Percentiles rank a stretch among this genome's conserved stretches.
Evolutionary conservation across 2,329 filamentous ascomycete species (phyloP).

Genomic region (Acephala macrosclerotiorum): DNA sequence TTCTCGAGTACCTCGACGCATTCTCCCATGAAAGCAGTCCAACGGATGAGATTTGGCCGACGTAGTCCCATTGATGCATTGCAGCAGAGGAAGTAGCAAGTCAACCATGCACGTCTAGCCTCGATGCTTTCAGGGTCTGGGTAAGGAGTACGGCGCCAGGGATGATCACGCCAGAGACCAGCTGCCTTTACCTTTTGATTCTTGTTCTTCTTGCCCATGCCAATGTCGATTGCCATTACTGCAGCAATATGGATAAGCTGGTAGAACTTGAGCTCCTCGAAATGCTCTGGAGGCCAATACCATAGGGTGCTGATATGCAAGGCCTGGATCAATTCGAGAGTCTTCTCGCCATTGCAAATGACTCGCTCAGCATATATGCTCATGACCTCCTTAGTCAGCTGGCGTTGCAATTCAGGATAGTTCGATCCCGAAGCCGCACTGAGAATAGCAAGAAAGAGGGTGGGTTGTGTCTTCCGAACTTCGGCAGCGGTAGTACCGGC

Average conservation of each 20-base stretch:
- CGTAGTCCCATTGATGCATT: conserved; percentile 53
- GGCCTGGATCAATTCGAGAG: conserved; percentile 58
- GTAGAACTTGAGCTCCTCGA: conserved; percentile 56
- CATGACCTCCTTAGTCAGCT: conserved; percentile 56
- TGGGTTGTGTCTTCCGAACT: conserved; percentile 65
- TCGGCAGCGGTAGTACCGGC: conserved; percentile 59
- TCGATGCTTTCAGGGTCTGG: conserved; percentile 45
- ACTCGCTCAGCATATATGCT: conserved; percentile 55
- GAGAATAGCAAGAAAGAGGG: conserved; percentile 75
- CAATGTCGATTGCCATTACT: conserved; percentile 54
- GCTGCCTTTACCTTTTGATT: conserved; percentile 46
- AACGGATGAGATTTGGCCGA: conserved; percentile 53
- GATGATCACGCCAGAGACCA: conserved; percentile 49
- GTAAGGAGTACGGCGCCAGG: conserved; percentile 50
- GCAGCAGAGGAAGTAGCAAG: conserved; percentile 46
- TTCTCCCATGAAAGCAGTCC: conserved; percentile 52
- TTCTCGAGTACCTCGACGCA: conserved; percentile 52
- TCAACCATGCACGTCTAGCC: conserved; percentile 45
- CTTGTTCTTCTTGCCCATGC: conserved; percentile 44
- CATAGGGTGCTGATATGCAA: conserved; percentile 56
- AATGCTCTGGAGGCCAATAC: conserved; percentile 56
- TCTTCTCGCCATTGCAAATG: conserved; percentile 57
- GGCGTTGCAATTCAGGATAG: conserved; percentile 50
- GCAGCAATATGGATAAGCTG: conserved; percentile 59
- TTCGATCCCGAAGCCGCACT: conserved; percentile 65